phyloP scores from a whole-genome alignment of 2,329 filamentous ascomycete genomes.

The Clonostachys sp. region DNA sequence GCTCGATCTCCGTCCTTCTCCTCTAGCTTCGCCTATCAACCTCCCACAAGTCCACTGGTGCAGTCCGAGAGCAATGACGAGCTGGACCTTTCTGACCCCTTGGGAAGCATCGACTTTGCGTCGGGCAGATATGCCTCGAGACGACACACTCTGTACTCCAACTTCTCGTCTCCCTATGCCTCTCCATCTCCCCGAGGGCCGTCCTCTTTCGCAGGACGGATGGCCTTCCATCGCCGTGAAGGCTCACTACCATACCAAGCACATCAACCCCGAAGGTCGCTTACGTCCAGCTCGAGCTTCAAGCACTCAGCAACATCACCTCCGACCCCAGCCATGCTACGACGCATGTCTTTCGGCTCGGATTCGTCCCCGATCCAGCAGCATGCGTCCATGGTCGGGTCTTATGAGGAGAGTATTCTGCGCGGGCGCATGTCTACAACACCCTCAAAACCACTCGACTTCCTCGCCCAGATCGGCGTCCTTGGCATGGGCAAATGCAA shows the following conservation, averaged over 20 bases:
- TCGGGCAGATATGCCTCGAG: conserved; percentile 36
- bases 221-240: conserved; percentile 46
- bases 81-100: conserved; percentile 48
- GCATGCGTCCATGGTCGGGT: conserved; percentile 94
- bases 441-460: conserved; percentile 87
- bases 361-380: conserved; percentile 77
- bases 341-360: conserved; percentile 66
- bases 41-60: conserved; percentile 88
- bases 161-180: conserved; percentile 39
- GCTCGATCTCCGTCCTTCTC: conserved; percentile 62
- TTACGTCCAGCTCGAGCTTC: conserved; percentile 53
- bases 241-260: conserved; percentile 65
- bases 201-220: conserved; percentile 1
- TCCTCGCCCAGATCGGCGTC: conserved; percentile 92
- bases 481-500: conserved; percentile 88
- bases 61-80: conserved; percentile 85
- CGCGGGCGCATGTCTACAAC: conserved; percentile 95
- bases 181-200: conserved; percentile 28
- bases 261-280: conserved; percentile 72
- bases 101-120: conserved; percentile 45
- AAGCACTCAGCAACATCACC: conserved; percentile 21
- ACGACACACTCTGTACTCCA: conserved; percentile 69
- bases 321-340: conserved; percentile 44
- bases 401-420: conserved; percentile 95
- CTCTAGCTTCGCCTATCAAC: conserved; percentile 77